These are phyloP conservation scores for Metarhizium brunneum DNA, from an alignment of 2,329 filamentous ascomycete genomes.

Conservation along the genomic window DNA sequence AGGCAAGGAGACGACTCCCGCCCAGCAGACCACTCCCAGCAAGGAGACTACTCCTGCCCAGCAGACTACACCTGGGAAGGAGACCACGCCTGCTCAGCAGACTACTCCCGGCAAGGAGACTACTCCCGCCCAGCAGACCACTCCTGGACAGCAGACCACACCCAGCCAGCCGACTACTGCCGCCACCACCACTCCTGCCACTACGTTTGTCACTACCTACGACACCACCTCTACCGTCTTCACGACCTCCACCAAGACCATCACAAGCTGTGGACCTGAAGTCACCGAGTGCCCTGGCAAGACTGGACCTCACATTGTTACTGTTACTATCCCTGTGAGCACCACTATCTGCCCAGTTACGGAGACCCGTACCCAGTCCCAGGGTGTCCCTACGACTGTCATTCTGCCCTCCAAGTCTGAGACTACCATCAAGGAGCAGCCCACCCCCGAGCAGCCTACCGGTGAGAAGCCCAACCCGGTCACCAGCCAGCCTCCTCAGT, in stretches of 20 bases:
- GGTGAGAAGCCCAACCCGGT: slow-evolving; percentile 6
- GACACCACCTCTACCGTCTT: slow-evolving; percentile 40
- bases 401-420: slow-evolving; percentile 8
- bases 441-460: slow-evolving; percentile 4
- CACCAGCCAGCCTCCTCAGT: not conserved
- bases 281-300: slow-evolving; percentile 42
- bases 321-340: slow-evolving; percentile 44
- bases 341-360: slow-evolving; percentile 55
- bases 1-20: not conserved
- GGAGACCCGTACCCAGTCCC: slow-evolving; percentile 37
- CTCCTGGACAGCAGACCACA: not conserved
- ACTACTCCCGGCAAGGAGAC: slow-evolving; percentile 1
- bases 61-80: slow-evolving; percentile 4
- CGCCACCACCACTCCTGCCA: slow-evolving; percentile 2
- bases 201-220: slow-evolving; percentile 25
- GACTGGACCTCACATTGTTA: slow-evolving; percentile 38
- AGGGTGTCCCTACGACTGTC: slow-evolving; percentile 6
- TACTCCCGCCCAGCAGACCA: not conserved
- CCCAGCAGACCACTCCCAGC: slow-evolving; percentile 5
- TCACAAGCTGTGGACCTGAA: slow-evolving; percentile 38
- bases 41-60: not conserved
- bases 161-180: slow-evolving; percentile 3
- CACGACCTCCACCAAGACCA: slow-evolving; percentile 38
- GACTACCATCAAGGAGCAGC: slow-evolving; percentile 8
- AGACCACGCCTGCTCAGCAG: not conserved